Percentiles rank a stretch among this genome's conserved stretches.
phyloP scores from a whole-genome alignment of 768 basidiomycete genomes.

The Gymnopilus dilepis region DNA sequence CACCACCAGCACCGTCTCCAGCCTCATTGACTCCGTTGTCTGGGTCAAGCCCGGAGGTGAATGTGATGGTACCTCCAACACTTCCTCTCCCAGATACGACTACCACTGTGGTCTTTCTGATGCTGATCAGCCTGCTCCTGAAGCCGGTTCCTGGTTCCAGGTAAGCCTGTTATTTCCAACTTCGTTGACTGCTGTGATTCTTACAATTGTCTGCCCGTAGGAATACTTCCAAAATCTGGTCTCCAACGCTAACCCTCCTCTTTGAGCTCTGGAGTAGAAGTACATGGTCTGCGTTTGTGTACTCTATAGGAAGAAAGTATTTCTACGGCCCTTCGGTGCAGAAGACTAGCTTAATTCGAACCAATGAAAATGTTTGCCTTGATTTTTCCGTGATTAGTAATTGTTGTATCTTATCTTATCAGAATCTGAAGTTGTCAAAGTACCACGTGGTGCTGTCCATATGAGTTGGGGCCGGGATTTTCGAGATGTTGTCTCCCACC shows the following conservation, averaged over 20 bases:
- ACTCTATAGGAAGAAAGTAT: no score
- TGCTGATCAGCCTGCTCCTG: constrained; percentile 38
- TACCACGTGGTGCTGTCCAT: background rate
- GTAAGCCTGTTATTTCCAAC: background rate
- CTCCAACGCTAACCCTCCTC: background rate
- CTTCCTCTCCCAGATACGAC: constrained; percentile 37
- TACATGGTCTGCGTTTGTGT: no score
- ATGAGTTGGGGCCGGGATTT: background rate
- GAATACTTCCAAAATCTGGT: background rate
- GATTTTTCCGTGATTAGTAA: no score
- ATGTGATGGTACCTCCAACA: constrained; percentile 43
- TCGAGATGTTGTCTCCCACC: constrained; percentile 5
- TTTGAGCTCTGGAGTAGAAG: no score
- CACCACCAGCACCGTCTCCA: constrained; percentile 28
- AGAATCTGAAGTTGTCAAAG: no score
- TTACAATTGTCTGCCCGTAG: background rate
- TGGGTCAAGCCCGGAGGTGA: constrained; percentile 50
- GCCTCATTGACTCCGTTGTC: constrained; percentile 42
- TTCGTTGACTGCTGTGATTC: background rate
- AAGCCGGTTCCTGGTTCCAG: constrained; percentile 42
- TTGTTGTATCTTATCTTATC: background rate
- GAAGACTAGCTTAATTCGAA: no score
- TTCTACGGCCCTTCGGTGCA: no score
- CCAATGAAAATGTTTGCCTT: no score
- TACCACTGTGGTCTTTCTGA: constrained; percentile 28